phyloP scores from a whole-genome alignment of 2,329 filamentous ascomycete genomes.

The Ploettnerulaceae sp. region DNA sequence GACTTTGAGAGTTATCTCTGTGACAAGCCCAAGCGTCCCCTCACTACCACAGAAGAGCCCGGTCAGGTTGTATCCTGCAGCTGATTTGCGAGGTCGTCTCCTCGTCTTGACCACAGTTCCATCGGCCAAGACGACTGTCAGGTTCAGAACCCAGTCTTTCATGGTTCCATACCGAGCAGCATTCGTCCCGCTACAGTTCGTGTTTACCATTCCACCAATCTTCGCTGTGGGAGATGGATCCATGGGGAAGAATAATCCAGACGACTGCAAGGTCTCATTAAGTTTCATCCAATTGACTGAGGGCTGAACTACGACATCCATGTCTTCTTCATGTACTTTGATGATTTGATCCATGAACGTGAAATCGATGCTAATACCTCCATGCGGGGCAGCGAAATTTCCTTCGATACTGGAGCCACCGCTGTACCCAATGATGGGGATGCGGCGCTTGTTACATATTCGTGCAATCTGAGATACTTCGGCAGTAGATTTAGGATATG shows the following conservation, averaged over 20 bases:
- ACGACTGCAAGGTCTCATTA: conserved; percentile 63
- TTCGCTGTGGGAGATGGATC: conserved; percentile 68
- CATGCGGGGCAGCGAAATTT: conserved; percentile 80
- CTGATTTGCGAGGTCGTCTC: conserved; percentile 68
- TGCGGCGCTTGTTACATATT: conserved; percentile 68
- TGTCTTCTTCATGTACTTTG: conserved; percentile 74
- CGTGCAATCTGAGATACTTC: conserved; percentile 58
- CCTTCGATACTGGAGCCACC: conserved; percentile 83
- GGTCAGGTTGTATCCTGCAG: conserved; percentile 78
- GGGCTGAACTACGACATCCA: conserved; percentile 89
- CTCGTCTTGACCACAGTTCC: conserved; percentile 75
- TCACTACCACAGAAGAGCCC: conserved; percentile 75
- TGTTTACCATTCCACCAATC: conserved; percentile 79
- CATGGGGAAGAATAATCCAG: conserved; percentile 81
- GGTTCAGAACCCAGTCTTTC: conserved; percentile 81
- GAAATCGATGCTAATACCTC: conserved; percentile 82
- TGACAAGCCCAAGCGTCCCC: conserved; percentile 74
- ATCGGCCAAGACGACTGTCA: conserved; percentile 76
- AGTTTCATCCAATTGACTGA: conserved; percentile 83
- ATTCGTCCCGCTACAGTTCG: conserved; percentile 73
- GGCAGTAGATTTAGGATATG: conserved; percentile 55
- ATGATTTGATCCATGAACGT: conserved; percentile 78
- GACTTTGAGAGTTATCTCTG: conserved; percentile 78
- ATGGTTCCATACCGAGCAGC: conserved; percentile 78
- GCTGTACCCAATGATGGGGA: conserved; percentile 72